Base-by-base conservation (phyloP, 2,329 filamentous ascomycete species). In the Microdochium bolleyi region DNA sequence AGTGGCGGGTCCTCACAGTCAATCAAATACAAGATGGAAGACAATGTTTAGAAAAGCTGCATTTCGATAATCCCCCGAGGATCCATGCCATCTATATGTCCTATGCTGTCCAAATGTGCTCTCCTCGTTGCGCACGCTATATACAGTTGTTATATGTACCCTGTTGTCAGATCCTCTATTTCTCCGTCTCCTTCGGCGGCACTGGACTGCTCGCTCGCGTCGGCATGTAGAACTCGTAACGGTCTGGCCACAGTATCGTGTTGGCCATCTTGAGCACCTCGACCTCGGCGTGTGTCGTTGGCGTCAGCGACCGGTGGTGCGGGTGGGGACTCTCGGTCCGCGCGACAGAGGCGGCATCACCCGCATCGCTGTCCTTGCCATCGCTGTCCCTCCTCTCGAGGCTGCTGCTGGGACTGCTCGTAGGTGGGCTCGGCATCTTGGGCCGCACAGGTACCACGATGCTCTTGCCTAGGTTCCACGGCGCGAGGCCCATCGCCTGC, bases 401-500 rank as follows among this genome's bases (percentile, higher is more conserved):
- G 5, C 52, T 49, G 2, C 53, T 49, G 19, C 24, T 53, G n/a
- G 19, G 19, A n/a, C 41, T 46, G 13, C 41, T 49, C 13, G 54
- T 53, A 27, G 59, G 53, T 19, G 46, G 21, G n/a, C 50, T 48
- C 24, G 37, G 41, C 48, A 53, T 50, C 24, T 54, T 30, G 38
- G 24, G 19, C 19, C 54, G 50, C 48, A 34, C 55, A 54, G 53
- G 57, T 7, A 46, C 64, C 21, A 67, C 66, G 7, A 61, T 56
- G 16, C 65, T 62, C 49, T 58, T 55, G 56, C 72, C 64, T 3
- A 72, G 59, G 49, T 69, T 73, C 72, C 78, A 82, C 2, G 75
- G 76, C 37, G 72, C 73, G 1, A 83, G 67, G 0, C 80, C 80
- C 79, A 83, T 83, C n/a, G 79, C 78, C 57, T 75, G 73, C 52